phyloP scores from a whole-genome alignment of 129 eudicot species.

The Helianthus annuus region HanXRQr2.0-SUNRISE NC_035449.2:89959797-89960296 shows the following conservation, averaged over 20 bases:
- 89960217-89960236: conserved; percentile 48
- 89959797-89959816: conserved; percentile 54
- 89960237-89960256: conserved; percentile 66
- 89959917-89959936: conserved; percentile 46
- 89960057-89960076: conserved; percentile 69
- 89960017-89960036: conserved; percentile 53
- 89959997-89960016: conserved; percentile 52
- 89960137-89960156: conserved; percentile 52
- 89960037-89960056: conserved; percentile 58
- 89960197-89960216: conserved; percentile 29
- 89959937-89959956: conserved; percentile 54
- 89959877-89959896: conserved; percentile 44
- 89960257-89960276: conserved; percentile 75
- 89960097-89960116: conserved; percentile 63
- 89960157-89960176: conserved; percentile 53
- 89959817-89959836: conserved; percentile 38
- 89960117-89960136: conserved; percentile 62
- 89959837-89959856: conserved; percentile 58
- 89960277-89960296: conserved; percentile 87
- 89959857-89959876: conserved; percentile 13
- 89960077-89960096: conserved; percentile 36
- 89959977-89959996: conserved; percentile 52
- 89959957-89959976: conserved; percentile 56
- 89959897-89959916: conserved; percentile 74
- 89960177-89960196: not conserved